Evolutionary conservation across 202 grass and related monocot species (phyloP).

Genomic region (Dendrocalamus latiflorus): DNA sequence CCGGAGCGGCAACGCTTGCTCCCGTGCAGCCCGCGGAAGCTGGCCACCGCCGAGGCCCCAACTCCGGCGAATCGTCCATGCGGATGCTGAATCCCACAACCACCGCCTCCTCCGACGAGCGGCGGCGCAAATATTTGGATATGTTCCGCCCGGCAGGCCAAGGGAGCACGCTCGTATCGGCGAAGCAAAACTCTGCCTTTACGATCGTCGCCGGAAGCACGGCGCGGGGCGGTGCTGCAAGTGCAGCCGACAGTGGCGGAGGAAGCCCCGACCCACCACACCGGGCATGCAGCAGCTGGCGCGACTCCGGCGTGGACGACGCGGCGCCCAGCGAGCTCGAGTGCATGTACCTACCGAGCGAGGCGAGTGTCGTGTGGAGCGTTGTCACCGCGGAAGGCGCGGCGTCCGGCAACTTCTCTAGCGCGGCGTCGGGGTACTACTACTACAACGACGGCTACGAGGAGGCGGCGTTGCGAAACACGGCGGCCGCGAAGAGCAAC

Average conservation of each 20-base stretch:
- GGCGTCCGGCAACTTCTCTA: slow-evolving; percentile 49
- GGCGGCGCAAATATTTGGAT: neutral
- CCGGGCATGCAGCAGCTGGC: neutral
- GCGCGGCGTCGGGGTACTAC: slow-evolving; percentile 39
- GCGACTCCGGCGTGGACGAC: neutral
- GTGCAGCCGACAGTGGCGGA: too few species aligned
- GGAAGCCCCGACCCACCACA: neutral
- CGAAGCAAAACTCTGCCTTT: neutral
- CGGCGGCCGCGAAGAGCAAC: neutral
- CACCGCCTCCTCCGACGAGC: neutral
- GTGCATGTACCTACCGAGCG: slow-evolving; percentile 40
- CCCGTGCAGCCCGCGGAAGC: neutral
- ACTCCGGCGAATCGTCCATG: neutral
- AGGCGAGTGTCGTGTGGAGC: slow-evolving; percentile 51
- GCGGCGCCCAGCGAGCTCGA: slow-evolving; percentile 11
- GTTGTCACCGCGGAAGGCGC: slow-evolving; percentile 45
- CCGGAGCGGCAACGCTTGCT: neutral
- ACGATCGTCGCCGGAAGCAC: slow-evolving; percentile 26
- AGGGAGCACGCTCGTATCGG: neutral
- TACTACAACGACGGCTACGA: neutral
- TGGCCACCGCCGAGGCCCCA: neutral
- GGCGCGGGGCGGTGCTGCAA: neutral
- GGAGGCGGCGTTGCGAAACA: neutral
- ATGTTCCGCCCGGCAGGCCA: neutral
- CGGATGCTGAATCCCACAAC: neutral